A percentile compares a stretch with the other conserved stretches of the same genome.
phyloP scores from a whole-genome alignment of 2,329 filamentous ascomycete genomes.

The Pseudogymnoascus sp. region DNA sequence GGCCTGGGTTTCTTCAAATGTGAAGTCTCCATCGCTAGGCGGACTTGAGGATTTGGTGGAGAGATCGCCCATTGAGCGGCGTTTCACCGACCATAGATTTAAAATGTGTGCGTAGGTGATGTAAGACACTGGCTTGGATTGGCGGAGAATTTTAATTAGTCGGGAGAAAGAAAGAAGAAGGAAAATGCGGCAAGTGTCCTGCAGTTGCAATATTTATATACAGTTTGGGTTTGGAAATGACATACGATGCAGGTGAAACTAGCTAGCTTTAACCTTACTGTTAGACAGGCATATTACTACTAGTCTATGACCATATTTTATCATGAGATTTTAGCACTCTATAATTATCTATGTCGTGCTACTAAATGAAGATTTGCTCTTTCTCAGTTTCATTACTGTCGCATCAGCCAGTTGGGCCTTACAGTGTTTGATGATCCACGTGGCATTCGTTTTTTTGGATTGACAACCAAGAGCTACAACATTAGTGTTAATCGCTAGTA shows the following conservation, averaged over 20 bases:
- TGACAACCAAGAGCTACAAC: conserved; percentile 70
- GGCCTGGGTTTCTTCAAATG: not conserved
- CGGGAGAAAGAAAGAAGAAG: not conserved
- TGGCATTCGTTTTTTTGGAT: conserved; percentile 87
- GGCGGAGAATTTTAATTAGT: too few species aligned
- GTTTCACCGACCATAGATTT: not conserved
- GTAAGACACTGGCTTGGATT: not conserved
- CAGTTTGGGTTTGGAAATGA: not conserved
- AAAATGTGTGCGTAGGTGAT: not conserved
- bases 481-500: conserved; percentile 17
- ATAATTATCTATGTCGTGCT: not conserved
- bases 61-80: not conserved
- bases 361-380: not conserved
- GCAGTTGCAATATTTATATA: not conserved
- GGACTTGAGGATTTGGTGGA: not conserved
- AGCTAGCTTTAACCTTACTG: not conserved
- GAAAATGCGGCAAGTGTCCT: not conserved
- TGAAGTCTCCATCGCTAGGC: not conserved
- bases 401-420: conserved; percentile 34
- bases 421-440: conserved; percentile 96
- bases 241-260: not conserved
- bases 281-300: not conserved
- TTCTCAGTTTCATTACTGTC: conserved; percentile 5
- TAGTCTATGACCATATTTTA: not conserved
- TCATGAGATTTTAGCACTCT: not conserved